Evolutionary conservation across 2,329 filamentous ascomycete species (phyloP).

Genomic region (Sclerotinia glacialis): DNA sequence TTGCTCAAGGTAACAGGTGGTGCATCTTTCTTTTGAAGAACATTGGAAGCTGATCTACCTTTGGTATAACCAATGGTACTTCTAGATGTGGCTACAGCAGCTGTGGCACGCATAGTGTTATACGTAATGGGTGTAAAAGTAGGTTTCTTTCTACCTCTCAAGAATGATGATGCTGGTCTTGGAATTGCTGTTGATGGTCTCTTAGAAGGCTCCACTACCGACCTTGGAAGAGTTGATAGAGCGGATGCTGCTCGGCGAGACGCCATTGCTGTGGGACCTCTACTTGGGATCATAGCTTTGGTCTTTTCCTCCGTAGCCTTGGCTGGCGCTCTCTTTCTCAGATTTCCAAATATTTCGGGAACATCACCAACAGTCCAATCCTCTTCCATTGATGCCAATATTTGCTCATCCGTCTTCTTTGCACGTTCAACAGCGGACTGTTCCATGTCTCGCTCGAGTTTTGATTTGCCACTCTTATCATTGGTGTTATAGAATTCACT

Average conservation of each 20-base stretch:
- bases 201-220: conserved; percentile 33
- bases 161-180: conserved; percentile 37
- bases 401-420: conserved; percentile 61
- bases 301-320: conserved; percentile 32
- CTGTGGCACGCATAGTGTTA: conserved; percentile 55
- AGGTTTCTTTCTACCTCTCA: conserved; percentile 39
- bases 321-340: conserved; percentile 35
- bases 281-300: conserved; percentile 27
- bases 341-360: conserved; percentile 44
- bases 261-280: conserved; percentile 50
- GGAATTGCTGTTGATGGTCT: conserved; percentile 39
- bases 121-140: conserved; percentile 44
- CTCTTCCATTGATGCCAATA: conserved; percentile 63
- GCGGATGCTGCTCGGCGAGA: conserved; percentile 56
- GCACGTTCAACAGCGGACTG: conserved; percentile 44
- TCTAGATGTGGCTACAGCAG: conserved; percentile 66
- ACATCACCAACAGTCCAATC: conserved; percentile 60
- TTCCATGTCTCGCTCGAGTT: conserved; percentile 59
- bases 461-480: conserved; percentile 65
- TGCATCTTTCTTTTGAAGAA: conserved; percentile 33
- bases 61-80: conserved; percentile 84
- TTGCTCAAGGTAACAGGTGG: conserved; percentile 18
- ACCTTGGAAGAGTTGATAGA: conserved; percentile 45
- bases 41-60: conserved; percentile 57
- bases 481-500: conserved; percentile 53